Base-by-base conservation (phyloP, 2,329 filamentous ascomycete genomes). In the Colletotrichum lini region DNA sequence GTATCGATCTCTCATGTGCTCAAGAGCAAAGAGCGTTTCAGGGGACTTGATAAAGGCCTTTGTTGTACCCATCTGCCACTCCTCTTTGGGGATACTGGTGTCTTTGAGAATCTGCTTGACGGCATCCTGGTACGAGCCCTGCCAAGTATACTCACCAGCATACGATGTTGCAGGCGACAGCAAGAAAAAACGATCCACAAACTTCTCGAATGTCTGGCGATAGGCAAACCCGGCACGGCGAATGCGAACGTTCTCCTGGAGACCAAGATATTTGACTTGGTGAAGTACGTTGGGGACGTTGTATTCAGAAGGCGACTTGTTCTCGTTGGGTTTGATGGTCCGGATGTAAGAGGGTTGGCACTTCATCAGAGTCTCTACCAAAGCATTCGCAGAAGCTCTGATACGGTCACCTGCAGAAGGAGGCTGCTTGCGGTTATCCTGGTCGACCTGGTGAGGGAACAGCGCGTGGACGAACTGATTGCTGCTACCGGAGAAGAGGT, bases 191-290 rank as follows among this genome's bases (percentile, higher is more conserved):
- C 96, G 92, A 79, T 98, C 96, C 40, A 98, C 95, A 79, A 99
- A 99, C 80, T 98, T 98, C 79, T 98, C 96, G 77, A 98, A 99
- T 0, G 94, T 95, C 79, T 98, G 96, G 80, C 96, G 94, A 78
- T 98, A 98, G 2, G 96, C 96, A 78, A 99, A 99, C 71, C 96
- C 96, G 73, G 96, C 96, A 80, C 96, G 91, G 75, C 96, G 93
- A 81, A 99, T 99, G 56, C 96, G 93, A 50, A 99, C 96, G 87
- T 99, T 99, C 83, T 99, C 96, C 81, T 98, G 96, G n/a, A 99
- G 86, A 90, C 96, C 96, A 16, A 99, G 92, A 78, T 99, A 99
- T 80, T 99, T 98, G 88, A 98, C 94, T 81, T 99, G 96, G 87
- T 99, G 96, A 77, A 98, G 87, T 23, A 99, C 96, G 76, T 98